Evolutionary conservation across 805 yeast species (phyloP), one percentile per base, ranked within the genome.

Genomic region (Candida cerambycidarum): DNA sequence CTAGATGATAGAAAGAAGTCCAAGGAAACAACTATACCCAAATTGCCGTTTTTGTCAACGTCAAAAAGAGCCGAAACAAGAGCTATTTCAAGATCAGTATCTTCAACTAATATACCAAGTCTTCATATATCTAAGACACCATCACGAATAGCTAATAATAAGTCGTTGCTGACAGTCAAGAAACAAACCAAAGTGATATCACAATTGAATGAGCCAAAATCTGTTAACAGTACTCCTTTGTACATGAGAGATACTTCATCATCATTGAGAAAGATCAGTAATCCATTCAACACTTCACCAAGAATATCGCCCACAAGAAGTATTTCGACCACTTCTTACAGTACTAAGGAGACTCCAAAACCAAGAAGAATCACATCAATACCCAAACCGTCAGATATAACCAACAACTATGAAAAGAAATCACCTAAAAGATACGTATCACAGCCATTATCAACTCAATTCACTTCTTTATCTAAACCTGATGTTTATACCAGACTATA

Each of bases 191-290:
- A 12, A 13, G 32, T 21, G 21, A 7, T 39, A 9, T 24, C 38
- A 3, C 43, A 39, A 16, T 19, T 32, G 14, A 23, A 39, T n/a
- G 45, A 44, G 18, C 17, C 43, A 2, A 36, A 32, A 16, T 39
- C 44, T 4, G 42, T 27, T 6, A 48, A 46, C 9, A 38, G 39
- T 7, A 44, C 48, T 66, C 73, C 5, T 69, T n/a, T n/a, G n/a
- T n/a, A 69, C 45, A 69, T 69, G 75, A 55, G 57, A 31, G 71
- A 63, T 8, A 69, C 74, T 0, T 50, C 71, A 10, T 68, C 74
- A 1, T 51, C 60, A 14, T 59, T 59, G 43, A 65, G 68, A 43
- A 64, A 60, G 46, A 31, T 39, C 24, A 38, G 44, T 7, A 48
- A 41, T 34, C 49, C 57, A 41, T 44, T 46, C 38, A 44, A 46